A percentile compares a stretch with the other conserved stretches of the same genome.
These are phyloP conservation scores for Ecytonucleospora hepatopenaei DNA, from an alignment of 371 early-diverging fungal genomes.

Conservation along the genomic window DNA sequence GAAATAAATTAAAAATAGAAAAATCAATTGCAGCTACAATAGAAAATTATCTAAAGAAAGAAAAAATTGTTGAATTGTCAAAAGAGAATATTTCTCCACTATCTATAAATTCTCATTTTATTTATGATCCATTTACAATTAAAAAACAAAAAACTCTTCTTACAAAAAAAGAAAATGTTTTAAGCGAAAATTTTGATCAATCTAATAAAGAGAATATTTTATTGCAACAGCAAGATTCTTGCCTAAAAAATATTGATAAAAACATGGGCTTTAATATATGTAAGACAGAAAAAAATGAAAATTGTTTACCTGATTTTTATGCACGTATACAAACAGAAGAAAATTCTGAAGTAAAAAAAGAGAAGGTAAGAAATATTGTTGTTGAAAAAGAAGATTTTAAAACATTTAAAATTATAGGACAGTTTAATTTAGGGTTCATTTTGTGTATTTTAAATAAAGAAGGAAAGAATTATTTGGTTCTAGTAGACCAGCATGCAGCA, in stretches of 20 bases:
- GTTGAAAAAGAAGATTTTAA: slow-evolving; percentile 66
- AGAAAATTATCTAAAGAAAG: slow-evolving; percentile 7
- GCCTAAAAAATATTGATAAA: too few species aligned
- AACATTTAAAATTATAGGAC: slow-evolving; percentile 73
- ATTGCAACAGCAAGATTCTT: too few species aligned
- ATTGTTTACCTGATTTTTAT: too few species aligned
- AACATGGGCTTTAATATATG: too few species aligned
- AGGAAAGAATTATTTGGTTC: slow-evolving; percentile 64
- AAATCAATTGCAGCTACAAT: slow-evolving; percentile 21
- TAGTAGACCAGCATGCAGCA: slow-evolving; percentile 91
- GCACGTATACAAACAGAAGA: too few species aligned
- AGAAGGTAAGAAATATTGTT: not conserved
- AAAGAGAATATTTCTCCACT: not conserved
- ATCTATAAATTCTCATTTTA: not conserved
- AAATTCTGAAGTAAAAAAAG: not conserved
- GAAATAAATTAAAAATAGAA: slow-evolving; percentile 20
- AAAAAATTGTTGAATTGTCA: not conserved
- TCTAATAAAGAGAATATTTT: not conserved
- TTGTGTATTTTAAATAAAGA: slow-evolving; percentile 60
- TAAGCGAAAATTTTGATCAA: not conserved
- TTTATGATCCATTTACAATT: not conserved
- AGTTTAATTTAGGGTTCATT: slow-evolving; percentile 93
- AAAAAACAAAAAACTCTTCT: not conserved
- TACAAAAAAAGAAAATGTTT: not conserved
- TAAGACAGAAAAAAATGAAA: too few species aligned